Evolutionary conservation across 768 basidiomycete genomes (phyloP).

Genomic region (Suillus weaverae): DNA sequence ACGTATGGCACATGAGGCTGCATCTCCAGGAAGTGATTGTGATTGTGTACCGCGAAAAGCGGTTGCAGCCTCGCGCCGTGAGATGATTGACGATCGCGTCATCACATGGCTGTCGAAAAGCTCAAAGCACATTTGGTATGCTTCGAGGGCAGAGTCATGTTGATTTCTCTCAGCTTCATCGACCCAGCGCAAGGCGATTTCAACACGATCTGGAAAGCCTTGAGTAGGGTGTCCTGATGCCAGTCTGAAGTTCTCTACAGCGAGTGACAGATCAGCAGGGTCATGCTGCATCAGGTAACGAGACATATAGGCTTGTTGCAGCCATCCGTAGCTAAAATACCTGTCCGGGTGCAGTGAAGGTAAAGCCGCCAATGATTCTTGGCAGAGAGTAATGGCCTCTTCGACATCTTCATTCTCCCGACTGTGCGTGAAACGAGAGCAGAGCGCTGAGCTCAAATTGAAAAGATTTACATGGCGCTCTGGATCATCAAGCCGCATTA

Average conservation of each 20-base stretch:
- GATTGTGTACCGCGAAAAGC: background rate
- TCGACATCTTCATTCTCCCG: constrained; percentile 21
- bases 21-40: background rate
- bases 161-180: background rate
- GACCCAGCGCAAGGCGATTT: background rate
- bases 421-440: constrained; percentile 13
- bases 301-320: constrained; percentile 18
- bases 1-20: constrained; percentile 17
- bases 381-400: constrained; percentile 18
- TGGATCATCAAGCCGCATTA: constrained; percentile 8
- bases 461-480: constrained; percentile 6
- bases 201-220: background rate
- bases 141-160: constrained; percentile 5
- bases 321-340: background rate
- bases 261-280: constrained; percentile 16
- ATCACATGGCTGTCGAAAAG: constrained; percentile 3
- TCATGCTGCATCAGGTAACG: constrained; percentile 23
- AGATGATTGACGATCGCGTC: background rate
- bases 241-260: constrained; percentile 25
- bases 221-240: constrained; percentile 13
- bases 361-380: background rate
- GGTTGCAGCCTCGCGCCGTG: background rate
- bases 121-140: background rate
- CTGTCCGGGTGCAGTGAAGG: background rate
- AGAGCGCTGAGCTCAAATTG: constrained; percentile 17